Percentiles rank a stretch among this genome's conserved stretches.
Conservation (phyloP, 345 rosid species). For the Cardiospermum halicacabum region DNA sequence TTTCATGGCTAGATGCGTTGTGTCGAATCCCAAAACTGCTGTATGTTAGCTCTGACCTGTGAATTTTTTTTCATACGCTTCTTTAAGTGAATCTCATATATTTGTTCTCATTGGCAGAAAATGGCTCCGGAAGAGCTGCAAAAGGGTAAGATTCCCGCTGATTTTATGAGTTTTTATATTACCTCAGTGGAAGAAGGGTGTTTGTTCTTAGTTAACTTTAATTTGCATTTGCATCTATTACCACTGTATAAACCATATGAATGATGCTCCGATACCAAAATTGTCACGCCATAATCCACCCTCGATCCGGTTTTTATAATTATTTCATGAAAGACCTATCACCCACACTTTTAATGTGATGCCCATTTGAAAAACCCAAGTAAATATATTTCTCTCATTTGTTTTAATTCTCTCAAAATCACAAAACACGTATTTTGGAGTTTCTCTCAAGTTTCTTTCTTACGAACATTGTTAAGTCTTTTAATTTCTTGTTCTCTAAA, state of each 20-base stretch:
- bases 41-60: slow-evolving; percentile 22
- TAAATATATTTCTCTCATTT: too few relatives aligned
- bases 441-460: too few relatives aligned
- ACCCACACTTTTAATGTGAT: too few relatives aligned
- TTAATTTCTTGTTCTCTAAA: too few relatives aligned
- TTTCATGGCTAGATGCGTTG: slow-evolving; percentile 87
- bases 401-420: too few relatives aligned
- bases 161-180: too few relatives aligned
- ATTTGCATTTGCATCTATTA: neutral
- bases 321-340: too few relatives aligned
- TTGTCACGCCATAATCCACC: too few relatives aligned
- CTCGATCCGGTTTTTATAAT: too few relatives aligned
- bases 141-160: slow-evolving; percentile 46
- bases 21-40: slow-evolving; percentile 78
- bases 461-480: too few relatives aligned
- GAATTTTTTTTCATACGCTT: neutral
- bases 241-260: neutral
- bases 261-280: neutral
- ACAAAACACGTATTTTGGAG: too few relatives aligned
- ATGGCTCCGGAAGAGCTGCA: slow-evolving; percentile 80
- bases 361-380: too few relatives aligned
- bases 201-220: neutral
- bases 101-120: slow-evolving; percentile 46
- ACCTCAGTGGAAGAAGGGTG: neutral
- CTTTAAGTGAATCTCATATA: slow-evolving; percentile 14